These are phyloP conservation scores for Amanita brunnescens DNA, from an alignment of 768 basidiomycete genomes.

Conservation along the genomic window DNA sequence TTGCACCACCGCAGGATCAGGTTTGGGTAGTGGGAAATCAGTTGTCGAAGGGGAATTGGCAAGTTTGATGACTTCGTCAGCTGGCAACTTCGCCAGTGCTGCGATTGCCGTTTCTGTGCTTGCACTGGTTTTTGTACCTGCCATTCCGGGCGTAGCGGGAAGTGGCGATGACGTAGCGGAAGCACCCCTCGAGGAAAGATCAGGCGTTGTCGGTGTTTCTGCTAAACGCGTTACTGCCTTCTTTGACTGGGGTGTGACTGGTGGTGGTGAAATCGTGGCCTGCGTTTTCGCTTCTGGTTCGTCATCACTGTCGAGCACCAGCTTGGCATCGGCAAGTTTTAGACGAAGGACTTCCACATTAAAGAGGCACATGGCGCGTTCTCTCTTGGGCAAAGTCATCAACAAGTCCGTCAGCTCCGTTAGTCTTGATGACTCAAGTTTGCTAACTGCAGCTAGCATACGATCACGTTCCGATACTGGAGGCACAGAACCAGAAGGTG, in stretches of 20 bases:
- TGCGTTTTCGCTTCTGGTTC: conserved; percentile 36
- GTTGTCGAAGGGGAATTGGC: conserved; percentile 40
- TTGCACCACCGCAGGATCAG: conserved; percentile 59
- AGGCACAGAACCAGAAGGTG: conserved; percentile 58
- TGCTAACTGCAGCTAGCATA: conserved; percentile 56
- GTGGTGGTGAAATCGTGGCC: conserved; percentile 15
- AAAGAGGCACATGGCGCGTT: conserved; percentile 87
- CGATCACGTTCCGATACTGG: conserved; percentile 66
- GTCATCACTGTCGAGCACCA: conserved; percentile 69
- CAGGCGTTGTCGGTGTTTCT: conserved; percentile 67
- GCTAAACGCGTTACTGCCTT: conserved; percentile 33
- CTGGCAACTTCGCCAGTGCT: conserved; percentile 65
- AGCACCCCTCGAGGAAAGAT: conserved; percentile 64
- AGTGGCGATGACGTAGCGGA: conserved; percentile 65
- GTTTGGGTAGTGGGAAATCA: conserved; percentile 55
- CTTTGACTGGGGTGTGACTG: conserved; percentile 60
- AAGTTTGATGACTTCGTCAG: conserved; percentile 64
- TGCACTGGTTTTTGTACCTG: background rate
- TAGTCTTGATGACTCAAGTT: conserved; percentile 52
- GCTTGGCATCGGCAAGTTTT: conserved; percentile 77
- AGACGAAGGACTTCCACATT: conserved; percentile 69
- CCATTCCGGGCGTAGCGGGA: conserved; percentile 26
- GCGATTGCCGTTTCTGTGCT: conserved; percentile 49
- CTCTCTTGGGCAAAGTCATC: conserved; percentile 82
- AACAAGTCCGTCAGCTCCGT: conserved; percentile 67